phyloP scores from a whole-genome alignment of 2,329 filamentous ascomycete species.

The Paecilomyces sp. region DNA sequence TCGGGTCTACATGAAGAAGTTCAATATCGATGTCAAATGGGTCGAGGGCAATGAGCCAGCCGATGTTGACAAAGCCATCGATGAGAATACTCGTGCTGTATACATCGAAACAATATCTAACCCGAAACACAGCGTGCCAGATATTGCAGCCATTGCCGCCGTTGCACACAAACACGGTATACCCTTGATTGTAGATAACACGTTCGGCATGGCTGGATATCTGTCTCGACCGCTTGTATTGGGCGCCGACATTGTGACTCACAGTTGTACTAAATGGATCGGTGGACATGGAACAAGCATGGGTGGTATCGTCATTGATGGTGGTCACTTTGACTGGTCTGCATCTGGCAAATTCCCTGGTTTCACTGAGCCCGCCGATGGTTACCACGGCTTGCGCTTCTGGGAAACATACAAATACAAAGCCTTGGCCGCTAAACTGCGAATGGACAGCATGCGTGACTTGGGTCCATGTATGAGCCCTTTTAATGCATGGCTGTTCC shows the following conservation, averaged over 20 bases:
- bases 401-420: conserved; percentile 79
- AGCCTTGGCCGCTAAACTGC: conserved; percentile 69
- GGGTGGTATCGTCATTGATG: conserved; percentile 71
- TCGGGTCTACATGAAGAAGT: conserved; percentile 58
- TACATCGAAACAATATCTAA: conserved; percentile 86
- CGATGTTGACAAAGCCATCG: conserved; percentile 69
- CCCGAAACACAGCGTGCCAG: conserved; percentile 79
- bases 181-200: conserved; percentile 67
- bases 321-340: conserved; percentile 84
- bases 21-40: conserved; percentile 33
- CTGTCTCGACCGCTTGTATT: conserved; percentile 74
- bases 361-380: conserved; percentile 75
- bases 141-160: conserved; percentile 72
- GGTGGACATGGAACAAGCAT: conserved; percentile 85
- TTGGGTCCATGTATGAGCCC: conserved; percentile 71
- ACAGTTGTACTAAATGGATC: conserved; percentile 89
- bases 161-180: conserved; percentile 61
- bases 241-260: conserved; percentile 81
- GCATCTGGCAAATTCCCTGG: conserved; percentile 75
- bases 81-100: conserved; percentile 80
- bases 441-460: conserved; percentile 79
- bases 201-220: conserved; percentile 81
- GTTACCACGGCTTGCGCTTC: conserved; percentile 88
- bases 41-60: conserved; percentile 63
- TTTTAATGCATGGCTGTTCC: conserved; percentile 77